Conservation (phyloP, 768 basidiomycete species). For the Phlebiopsis flavidoalba region DNA sequence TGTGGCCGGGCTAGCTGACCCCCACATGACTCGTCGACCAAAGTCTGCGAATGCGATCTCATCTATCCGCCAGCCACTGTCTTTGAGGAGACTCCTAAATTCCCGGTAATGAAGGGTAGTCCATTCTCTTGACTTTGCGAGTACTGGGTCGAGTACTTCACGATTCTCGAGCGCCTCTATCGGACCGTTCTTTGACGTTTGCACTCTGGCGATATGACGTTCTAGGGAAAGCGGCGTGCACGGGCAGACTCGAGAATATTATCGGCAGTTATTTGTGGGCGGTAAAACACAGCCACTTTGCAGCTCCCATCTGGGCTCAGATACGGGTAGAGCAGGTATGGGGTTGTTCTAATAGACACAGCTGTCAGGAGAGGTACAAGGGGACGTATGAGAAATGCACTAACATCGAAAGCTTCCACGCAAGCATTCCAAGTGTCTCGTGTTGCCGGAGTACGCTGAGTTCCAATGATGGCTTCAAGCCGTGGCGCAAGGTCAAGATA, state of each 20-base stretch:
- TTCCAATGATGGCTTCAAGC: constrained; percentile 16
- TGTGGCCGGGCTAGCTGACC: constrained; percentile 1
- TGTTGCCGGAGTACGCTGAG: constrained; percentile 11
- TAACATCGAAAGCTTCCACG: constrained; percentile 18
- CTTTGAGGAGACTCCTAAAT: constrained; percentile 16
- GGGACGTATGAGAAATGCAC: constrained; percentile 1
- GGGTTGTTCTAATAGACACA: constrained; percentile 10
- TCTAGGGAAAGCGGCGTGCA: constrained; percentile 20
- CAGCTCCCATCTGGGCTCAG: constrained; percentile 1
- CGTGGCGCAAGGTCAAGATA: constrained; percentile 18
- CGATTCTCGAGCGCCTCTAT: not conserved
- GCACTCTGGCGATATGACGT: not conserved
- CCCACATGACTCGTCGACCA: constrained; percentile 21
- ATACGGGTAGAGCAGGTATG: constrained; percentile 20
- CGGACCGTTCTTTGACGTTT: not conserved
- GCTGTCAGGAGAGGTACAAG: not conserved
- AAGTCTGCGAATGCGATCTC: constrained; percentile 23
- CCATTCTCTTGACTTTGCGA: constrained; percentile 13
- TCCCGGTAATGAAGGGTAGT: constrained; percentile 11
- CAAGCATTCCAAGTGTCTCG: constrained; percentile 18
- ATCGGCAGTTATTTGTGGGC: constrained; percentile 19
- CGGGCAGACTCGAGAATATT: constrained; percentile 20
- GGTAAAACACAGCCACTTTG: constrained; percentile 18
- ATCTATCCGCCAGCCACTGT: constrained; percentile 22
- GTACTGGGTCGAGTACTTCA: constrained; percentile 1